Percentiles rank a stretch among this genome's conserved stretches.
Evolutionary conservation across 2,329 filamentous ascomycete species (phyloP).

Genomic region (Myriosclerotinia duriaeana): DNA sequence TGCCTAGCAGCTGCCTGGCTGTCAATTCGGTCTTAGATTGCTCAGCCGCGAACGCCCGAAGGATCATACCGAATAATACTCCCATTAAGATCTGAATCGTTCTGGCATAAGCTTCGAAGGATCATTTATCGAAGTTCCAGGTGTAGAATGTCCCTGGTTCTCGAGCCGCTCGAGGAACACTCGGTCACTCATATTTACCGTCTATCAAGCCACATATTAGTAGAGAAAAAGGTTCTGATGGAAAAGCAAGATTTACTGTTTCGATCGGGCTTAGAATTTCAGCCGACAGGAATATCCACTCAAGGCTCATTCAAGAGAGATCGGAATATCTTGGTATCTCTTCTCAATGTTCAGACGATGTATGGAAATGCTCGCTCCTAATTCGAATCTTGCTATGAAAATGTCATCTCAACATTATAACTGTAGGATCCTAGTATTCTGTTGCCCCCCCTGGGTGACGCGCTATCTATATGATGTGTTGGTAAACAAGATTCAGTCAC

Average conservation of each 20-base stretch:
- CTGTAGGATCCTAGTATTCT: not conserved
- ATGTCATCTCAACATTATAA: not conserved
- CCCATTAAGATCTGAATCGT: not conserved
- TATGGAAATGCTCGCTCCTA: too few species aligned
- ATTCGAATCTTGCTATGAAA: not conserved
- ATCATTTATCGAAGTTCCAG: not conserved
- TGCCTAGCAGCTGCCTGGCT: not conserved
- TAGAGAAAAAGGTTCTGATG: too few species aligned
- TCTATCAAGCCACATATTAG: too few species aligned
- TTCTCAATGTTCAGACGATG: not conserved
- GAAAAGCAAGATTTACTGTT: not conserved
- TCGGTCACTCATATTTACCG: too few species aligned
- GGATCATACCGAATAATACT: not conserved
- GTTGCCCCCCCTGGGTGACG: not conserved
- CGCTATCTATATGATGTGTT: not conserved
- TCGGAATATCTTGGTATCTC: not conserved
- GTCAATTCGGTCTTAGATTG: not conserved
- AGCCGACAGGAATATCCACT: not conserved
- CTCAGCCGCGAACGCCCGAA: not conserved
- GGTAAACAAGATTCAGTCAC: not conserved
- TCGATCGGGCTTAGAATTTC: not conserved
- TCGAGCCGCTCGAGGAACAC: too few species aligned
- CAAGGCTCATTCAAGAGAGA: not conserved
- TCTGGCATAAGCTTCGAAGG: too few species aligned
- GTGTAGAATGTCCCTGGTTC: too few species aligned